Evolutionary conservation across 331 rosid genomes (phyloP).

Genomic region (Quercus phellos): DNA sequence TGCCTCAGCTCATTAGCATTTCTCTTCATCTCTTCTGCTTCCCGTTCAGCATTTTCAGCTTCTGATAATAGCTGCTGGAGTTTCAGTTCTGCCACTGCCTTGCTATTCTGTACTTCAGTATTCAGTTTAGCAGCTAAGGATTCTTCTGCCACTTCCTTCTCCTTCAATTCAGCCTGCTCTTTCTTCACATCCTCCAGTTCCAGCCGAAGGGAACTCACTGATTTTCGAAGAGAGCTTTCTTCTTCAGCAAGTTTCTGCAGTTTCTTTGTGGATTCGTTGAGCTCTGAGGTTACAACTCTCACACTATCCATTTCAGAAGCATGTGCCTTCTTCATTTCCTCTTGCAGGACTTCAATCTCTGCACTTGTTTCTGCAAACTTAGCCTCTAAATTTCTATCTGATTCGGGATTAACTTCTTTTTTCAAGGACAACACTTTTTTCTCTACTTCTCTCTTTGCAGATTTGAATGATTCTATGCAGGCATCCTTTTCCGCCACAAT

Average conservation of each 20-base stretch:
- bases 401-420: constrained; percentile 48
- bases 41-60: constrained; percentile 37
- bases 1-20: constrained; percentile 34
- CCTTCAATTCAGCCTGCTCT: constrained; percentile 31
- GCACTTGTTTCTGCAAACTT: constrained; percentile 46
- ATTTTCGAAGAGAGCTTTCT: constrained; percentile 48
- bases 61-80: constrained; percentile 33
- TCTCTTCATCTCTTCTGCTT: constrained; percentile 49
- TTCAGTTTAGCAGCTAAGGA: constrained; percentile 28
- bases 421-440: constrained; percentile 37
- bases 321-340: constrained; percentile 54
- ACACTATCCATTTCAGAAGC: constrained; percentile 58
- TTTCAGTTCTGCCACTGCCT: constrained; percentile 21
- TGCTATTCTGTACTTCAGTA: constrained; percentile 23
- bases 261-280: constrained; percentile 52
- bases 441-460: constrained; percentile 45
- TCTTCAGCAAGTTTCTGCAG: constrained; percentile 51
- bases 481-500: constrained; percentile 37
- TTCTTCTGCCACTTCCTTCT: constrained; percentile 33
- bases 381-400: constrained; percentile 28
- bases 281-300: constrained; percentile 43
- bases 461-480: constrained; percentile 16
- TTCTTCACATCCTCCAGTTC: constrained; percentile 55
- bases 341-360: constrained; percentile 55
- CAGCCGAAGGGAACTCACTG: constrained; percentile 38